Conservation (phyloP, 2,329 filamentous ascomycete species). For the Fonsecaea nubica region DNA sequence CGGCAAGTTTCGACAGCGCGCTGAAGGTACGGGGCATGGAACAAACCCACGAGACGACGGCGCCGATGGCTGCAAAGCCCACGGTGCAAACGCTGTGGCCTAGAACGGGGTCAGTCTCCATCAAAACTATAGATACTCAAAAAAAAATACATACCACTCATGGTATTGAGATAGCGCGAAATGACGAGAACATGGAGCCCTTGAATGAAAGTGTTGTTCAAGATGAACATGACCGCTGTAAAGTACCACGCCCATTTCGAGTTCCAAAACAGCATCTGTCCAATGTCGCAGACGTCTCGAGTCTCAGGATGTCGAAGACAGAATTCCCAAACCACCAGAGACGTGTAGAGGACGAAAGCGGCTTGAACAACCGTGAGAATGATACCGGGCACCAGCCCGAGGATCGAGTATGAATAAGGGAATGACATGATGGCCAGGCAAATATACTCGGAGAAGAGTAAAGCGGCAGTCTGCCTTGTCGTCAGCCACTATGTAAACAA, state of each 20-base stretch:
- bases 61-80: constrained; percentile 75
- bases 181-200: constrained; percentile 45
- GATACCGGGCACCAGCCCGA: constrained; percentile 84
- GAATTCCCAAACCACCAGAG: constrained; percentile 76
- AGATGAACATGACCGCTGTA: constrained; percentile 83
- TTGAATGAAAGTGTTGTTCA: constrained; percentile 94
- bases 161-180: constrained; percentile 39
- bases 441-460: constrained; percentile 95
- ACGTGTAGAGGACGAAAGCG: constrained; percentile 81
- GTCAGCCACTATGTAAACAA: background rate
- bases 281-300: constrained; percentile 91
- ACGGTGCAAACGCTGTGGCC: constrained; percentile 76
- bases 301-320: constrained; percentile 90
- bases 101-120: constrained; percentile 50
- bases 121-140: background rate
- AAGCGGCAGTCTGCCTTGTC: constrained; percentile 71
- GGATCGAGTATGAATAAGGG: constrained; percentile 86
- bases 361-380: constrained; percentile 83
- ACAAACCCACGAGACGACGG: constrained; percentile 75
- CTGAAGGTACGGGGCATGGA: constrained; percentile 87
- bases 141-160: constrained; percentile 31
- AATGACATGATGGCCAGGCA: constrained; percentile 95
- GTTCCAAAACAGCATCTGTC: constrained; percentile 92
- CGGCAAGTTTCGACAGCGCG: constrained; percentile 78
- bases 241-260: constrained; percentile 73